Conservation (phyloP, 179 eudicot genomes). For the Kewa caespitosa region DNA sequence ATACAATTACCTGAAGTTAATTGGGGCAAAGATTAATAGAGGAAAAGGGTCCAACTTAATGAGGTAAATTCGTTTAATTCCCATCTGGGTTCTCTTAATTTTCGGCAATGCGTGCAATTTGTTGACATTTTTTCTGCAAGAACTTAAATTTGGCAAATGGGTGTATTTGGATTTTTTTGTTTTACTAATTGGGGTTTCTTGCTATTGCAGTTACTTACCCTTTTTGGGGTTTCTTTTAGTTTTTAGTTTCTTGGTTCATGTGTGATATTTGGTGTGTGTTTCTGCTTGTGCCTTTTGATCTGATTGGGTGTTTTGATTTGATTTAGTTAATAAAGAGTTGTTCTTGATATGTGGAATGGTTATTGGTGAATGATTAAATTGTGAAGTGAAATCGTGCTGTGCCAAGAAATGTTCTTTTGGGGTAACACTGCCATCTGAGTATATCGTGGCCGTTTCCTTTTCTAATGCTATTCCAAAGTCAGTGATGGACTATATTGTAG, state of each 20-base stretch:
- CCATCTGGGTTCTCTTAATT: background rate
- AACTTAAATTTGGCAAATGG: slow-evolving; percentile 1
- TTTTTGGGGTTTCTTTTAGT: background rate
- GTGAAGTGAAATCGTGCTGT: background rate
- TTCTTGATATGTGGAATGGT: background rate
- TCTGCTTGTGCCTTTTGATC: slow-evolving; percentile 10
- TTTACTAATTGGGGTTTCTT: background rate
- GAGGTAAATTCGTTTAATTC: slow-evolving; percentile 9
- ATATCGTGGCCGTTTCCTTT: background rate
- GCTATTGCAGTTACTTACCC: background rate
- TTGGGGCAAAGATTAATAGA: background rate
- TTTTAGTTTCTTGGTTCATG: slow-evolving; percentile 9
- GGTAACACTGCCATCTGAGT: background rate
- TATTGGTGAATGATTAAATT: slow-evolving; percentile 7
- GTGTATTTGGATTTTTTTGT: background rate
- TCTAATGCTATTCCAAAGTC: background rate
- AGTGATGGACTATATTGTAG: background rate
- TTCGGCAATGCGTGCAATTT: slow-evolving; percentile 6
- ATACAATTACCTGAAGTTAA: background rate
- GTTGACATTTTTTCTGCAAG: slow-evolving; percentile 14
- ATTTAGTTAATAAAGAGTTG: background rate
- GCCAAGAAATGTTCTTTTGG: slow-evolving; percentile 6
- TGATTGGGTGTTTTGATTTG: background rate
- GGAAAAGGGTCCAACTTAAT: background rate
- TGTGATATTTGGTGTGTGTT: background rate